These are phyloP conservation scores for Elaeis oleifera DNA, from an alignment of 202 grass and related monocot genomes.

Conservation along the genomic window DNA sequence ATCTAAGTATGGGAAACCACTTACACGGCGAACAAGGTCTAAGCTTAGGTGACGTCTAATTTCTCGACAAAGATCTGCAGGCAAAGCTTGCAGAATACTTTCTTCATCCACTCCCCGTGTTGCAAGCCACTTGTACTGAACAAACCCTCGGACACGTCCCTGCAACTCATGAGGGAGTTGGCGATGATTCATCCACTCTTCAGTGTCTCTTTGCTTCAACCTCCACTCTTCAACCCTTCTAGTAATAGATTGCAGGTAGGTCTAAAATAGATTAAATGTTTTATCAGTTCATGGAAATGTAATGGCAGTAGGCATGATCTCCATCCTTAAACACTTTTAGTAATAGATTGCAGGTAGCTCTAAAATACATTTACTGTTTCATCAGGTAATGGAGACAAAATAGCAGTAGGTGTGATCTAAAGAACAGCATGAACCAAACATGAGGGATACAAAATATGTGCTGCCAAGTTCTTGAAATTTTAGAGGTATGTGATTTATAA, in stretches of 20 bases:
- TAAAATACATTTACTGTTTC: constrained; percentile 1
- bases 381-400: background rate
- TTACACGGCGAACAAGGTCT: constrained; percentile 32
- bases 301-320: too few species aligned
- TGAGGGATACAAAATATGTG: too few species aligned
- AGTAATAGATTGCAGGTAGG: constrained; percentile 28
- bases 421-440: too few species aligned
- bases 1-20: background rate
- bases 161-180: constrained; percentile 31
- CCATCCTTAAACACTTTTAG: constrained; percentile 33
- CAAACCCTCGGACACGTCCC: constrained; percentile 13
- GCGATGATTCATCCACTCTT: constrained; percentile 47
- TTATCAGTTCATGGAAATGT: background rate
- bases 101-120: constrained; percentile 35
- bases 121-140: constrained; percentile 35
- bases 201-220: constrained; percentile 29
- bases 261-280: constrained; percentile 14
- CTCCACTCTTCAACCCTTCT: constrained; percentile 38
- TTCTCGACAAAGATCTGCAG: constrained; percentile 31
- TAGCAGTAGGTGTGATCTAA: too few species aligned
- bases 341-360: constrained; percentile 31
- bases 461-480: too few species aligned
- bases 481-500: too few species aligned
- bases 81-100: constrained; percentile 26
- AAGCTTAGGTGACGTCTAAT: constrained; percentile 39